These are phyloP conservation scores for Mentha longifolia DNA, from an alignment of 257 asterid species.

Conservation along the genomic window DNA sequence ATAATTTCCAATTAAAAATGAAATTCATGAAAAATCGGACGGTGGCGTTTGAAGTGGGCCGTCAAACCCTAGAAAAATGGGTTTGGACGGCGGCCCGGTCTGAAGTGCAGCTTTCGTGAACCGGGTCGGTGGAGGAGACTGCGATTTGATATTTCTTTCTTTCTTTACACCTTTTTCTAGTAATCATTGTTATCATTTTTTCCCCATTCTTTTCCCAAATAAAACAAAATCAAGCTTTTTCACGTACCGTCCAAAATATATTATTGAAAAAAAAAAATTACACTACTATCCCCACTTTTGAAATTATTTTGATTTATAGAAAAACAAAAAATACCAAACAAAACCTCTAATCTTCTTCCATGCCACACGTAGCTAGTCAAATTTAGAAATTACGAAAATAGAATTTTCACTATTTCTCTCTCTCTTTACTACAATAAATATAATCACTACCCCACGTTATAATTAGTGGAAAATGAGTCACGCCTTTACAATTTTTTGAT, in stretches of 20 bases:
- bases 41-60: conserved; percentile 14
- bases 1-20: background rate
- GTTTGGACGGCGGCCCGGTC: conserved; percentile 37
- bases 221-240: conserved; percentile 41
- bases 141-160: background rate
- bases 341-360: background rate
- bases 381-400: conserved; percentile 15
- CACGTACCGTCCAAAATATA: conserved; percentile 28
- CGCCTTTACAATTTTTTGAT: background rate
- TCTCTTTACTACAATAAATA: background rate
- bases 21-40: background rate
- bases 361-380: conserved; percentile 31
- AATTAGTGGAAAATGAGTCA: conserved; percentile 15
- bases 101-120: background rate
- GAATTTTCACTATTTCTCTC: background rate
- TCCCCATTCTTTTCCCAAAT: conserved; percentile 22
- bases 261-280: background rate
- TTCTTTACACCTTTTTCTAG: background rate
- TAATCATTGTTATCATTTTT: conserved; percentile 7
- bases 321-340: conserved; percentile 24
- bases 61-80: conserved; percentile 1
- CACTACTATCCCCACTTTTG: background rate
- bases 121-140: conserved; percentile 40
- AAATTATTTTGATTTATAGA: too few species aligned
- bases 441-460: background rate